Percentiles rank a stretch among this genome's conserved stretches.
phyloP scores from a whole-genome alignment of 2,329 filamentous ascomycete genomes.

The Calonectria pauciramosa region DNA sequence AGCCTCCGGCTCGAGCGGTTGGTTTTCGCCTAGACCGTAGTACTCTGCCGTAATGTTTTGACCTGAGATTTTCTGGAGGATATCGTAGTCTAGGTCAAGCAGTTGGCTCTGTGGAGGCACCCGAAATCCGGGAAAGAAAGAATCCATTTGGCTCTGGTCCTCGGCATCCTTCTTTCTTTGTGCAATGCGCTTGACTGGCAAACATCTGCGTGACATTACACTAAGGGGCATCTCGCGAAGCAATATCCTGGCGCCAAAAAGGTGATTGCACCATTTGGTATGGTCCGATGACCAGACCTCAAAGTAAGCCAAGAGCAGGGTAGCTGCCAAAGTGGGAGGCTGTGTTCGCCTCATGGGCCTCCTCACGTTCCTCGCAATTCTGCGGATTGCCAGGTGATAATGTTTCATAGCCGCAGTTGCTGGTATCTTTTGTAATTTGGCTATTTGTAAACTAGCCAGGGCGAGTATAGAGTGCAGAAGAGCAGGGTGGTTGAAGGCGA shows the following conservation, averaged over 20 bases:
- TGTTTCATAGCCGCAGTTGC: constrained; percentile 89
- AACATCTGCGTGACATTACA: constrained; percentile 78
- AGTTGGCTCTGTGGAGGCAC: constrained; percentile 41
- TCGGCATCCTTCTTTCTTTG: constrained; percentile 51
- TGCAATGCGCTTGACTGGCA: constrained; percentile 69
- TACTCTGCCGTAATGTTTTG: constrained; percentile 53
- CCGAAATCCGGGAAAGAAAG: constrained; percentile 43
- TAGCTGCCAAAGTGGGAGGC: constrained; percentile 88
- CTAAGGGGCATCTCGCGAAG: constrained; percentile 86
- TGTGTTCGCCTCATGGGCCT: constrained; percentile 78
- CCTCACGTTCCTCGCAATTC: constrained; percentile 82
- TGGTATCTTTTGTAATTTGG: constrained; percentile 81
- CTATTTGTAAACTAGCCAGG: constrained; percentile 87
- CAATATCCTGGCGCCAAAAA: constrained; percentile 86
- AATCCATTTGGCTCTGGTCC: constrained; percentile 51
- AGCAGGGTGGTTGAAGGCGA: constrained; percentile 87
- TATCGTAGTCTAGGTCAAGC: constrained; percentile 56
- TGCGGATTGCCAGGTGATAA: constrained; percentile 87
- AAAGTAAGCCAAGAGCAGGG: constrained; percentile 88
- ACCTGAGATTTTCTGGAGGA: constrained; percentile 60
- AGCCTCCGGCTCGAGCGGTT: constrained; percentile 42
- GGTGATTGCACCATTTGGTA: constrained; percentile 93
- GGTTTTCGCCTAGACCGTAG: constrained; percentile 51
- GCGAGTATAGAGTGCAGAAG: constrained; percentile 93
- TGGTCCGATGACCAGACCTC: constrained; percentile 97